phyloP scores from a whole-genome alignment of 768 basidiomycete genomes.

The Cystofilobasidium capitatum region DNA sequence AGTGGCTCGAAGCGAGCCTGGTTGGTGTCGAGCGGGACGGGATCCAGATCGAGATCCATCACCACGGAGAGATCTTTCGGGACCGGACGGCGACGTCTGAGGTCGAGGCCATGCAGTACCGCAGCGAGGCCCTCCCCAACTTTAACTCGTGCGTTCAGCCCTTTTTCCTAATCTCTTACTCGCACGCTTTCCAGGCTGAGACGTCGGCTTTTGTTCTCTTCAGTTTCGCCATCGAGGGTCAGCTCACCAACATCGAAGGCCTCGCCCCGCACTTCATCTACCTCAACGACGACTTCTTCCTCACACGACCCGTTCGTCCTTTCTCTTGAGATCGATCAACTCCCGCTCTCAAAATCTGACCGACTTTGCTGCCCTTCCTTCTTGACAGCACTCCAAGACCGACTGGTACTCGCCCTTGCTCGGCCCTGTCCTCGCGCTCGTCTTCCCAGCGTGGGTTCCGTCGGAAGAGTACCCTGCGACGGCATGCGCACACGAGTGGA shows the following conservation, averaged over 20 bases:
- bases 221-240: constrained; percentile 23
- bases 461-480: constrained; percentile 15
- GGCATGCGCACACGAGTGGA: constrained; percentile 17
- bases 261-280: constrained; percentile 20
- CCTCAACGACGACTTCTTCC: constrained; percentile 25
- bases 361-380: not conserved
- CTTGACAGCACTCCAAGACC: constrained; percentile 3
- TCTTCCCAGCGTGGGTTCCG: constrained; percentile 6
- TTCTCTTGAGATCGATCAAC: not conserved
- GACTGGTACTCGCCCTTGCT: constrained; percentile 20
- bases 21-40: constrained; percentile 6
- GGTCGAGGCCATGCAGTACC: constrained; percentile 10
- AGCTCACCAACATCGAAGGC: constrained; percentile 24
- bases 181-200: not conserved
- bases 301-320: constrained; percentile 5
- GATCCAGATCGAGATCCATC: constrained; percentile 18
- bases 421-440: constrained; percentile 18
- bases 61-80: constrained; percentile 20
- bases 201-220: not conserved
- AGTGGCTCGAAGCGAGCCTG: constrained; percentile 6
- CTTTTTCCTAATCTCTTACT: not conserved
- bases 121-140: constrained; percentile 15
- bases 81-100: constrained; percentile 3
- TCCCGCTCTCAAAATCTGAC: not conserved
- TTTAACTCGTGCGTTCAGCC: constrained; percentile 21